Conservation (phyloP, 495 filamentous ascomycete species). For the Talaromyces adpressus region DNA sequence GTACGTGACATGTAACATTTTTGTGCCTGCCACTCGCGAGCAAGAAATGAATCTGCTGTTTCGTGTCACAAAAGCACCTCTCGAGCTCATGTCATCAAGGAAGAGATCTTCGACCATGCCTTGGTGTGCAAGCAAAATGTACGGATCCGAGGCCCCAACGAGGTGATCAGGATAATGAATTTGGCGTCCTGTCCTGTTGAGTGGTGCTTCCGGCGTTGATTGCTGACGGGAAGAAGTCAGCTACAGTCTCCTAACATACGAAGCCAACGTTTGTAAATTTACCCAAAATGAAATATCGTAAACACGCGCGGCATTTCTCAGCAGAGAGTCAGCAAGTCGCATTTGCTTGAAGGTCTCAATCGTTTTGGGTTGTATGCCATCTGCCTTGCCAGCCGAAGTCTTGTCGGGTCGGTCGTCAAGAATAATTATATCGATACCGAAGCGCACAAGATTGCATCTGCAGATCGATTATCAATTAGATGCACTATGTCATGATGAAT, state of each 20-base stretch:
- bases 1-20: constrained; percentile 42
- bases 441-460: constrained; percentile 58
- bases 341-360: constrained; percentile 69
- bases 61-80: constrained; percentile 49
- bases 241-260: neutral
- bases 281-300: constrained; percentile 70
- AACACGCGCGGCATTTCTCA: constrained; percentile 56
- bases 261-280: neutral
- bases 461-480: neutral
- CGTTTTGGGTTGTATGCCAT: constrained; percentile 73
- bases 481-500: neutral
- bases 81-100: constrained; percentile 52
- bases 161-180: constrained; percentile 61
- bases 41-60: constrained; percentile 51
- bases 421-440: constrained; percentile 60
- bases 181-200: constrained; percentile 61
- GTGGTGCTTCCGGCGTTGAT: constrained; percentile 43
- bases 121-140: constrained; percentile 66
- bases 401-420: constrained; percentile 65
- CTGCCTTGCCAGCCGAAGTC: constrained; percentile 66
- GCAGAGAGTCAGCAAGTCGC: constrained; percentile 53
- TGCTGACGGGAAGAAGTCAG: constrained; percentile 28
- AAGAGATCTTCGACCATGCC: constrained; percentile 66
- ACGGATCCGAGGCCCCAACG: constrained; percentile 65
- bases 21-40: constrained; percentile 40